These are phyloP conservation scores for Hortaea werneckii DNA, from an alignment of 2,329 filamentous ascomycete species.

Conservation along the genomic window DNA sequence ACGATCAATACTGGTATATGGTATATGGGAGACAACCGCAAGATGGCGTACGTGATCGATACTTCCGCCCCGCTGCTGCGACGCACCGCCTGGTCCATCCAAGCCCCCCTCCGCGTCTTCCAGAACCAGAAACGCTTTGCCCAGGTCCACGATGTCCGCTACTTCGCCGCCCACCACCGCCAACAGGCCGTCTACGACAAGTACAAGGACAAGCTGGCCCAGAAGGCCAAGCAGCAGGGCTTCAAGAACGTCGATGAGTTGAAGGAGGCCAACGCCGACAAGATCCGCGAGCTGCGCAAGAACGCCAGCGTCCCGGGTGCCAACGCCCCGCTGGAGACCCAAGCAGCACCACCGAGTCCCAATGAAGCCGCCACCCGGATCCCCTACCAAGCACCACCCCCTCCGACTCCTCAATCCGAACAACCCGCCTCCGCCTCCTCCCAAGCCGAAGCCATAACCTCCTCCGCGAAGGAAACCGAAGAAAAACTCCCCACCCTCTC, in stretches of 20 bases:
- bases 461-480: conserved; percentile 22
- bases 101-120: conserved; percentile 16
- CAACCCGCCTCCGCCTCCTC: conserved; percentile 11
- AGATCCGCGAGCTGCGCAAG: conserved; percentile 63
- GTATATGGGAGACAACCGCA: not conserved
- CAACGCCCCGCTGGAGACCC: conserved; percentile 31
- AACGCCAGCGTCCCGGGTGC: conserved; percentile 49
- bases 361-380: conserved; percentile 16
- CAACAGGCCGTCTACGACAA: conserved; percentile 64
- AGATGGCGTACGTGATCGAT: conserved; percentile 2
- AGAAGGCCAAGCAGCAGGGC: conserved; percentile 68
- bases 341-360: conserved; percentile 11
- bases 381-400: conserved; percentile 27
- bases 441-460: conserved; percentile 10
- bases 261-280: conserved; percentile 73
- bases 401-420: conserved; percentile 22
- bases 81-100: conserved; percentile 11
- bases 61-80: conserved; percentile 10
- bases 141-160: conserved; percentile 83
- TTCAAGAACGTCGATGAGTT: conserved; percentile 60
- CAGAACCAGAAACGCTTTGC: conserved; percentile 68
- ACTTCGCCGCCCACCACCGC: conserved; percentile 69
- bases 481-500: conserved; percentile 53
- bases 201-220: conserved; percentile 75
- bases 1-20: no score